These are phyloP conservation scores for Lasiodiplodia citricola DNA, from an alignment of 2,329 filamentous ascomycete genomes.

Conservation along the genomic window DNA sequence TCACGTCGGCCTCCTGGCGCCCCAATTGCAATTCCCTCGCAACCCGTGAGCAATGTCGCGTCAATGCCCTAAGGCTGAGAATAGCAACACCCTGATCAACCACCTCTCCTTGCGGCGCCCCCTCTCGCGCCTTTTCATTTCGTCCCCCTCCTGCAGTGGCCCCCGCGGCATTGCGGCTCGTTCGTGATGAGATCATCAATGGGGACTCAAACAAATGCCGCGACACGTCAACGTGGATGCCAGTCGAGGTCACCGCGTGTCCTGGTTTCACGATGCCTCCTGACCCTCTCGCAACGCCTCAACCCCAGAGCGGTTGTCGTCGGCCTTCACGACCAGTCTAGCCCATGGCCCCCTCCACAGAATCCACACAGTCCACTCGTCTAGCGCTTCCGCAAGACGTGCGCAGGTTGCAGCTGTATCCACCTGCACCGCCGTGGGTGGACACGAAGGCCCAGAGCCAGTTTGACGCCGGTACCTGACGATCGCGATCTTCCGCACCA, in stretches of 20 bases:
- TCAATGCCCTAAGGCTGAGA: slow-evolving; percentile 19
- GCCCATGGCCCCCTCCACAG: slow-evolving; percentile 24
- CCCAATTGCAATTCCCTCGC: slow-evolving; percentile 11
- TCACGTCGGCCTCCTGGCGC: slow-evolving; percentile 6
- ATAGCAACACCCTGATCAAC: slow-evolving; percentile 24
- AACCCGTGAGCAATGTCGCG: slow-evolving; percentile 19
- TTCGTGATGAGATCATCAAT: slow-evolving; percentile 14
- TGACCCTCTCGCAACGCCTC: not conserved
- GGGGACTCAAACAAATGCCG: slow-evolving; percentile 21
- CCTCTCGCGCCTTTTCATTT: not conserved
- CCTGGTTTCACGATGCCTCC: slow-evolving; percentile 22
- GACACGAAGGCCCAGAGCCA: slow-evolving; percentile 2
- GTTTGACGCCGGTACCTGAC: slow-evolving; percentile 19
- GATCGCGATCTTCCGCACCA: slow-evolving; percentile 28
- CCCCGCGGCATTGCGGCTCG: not conserved
- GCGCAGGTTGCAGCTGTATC: slow-evolving; percentile 7
- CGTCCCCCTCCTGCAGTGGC: not conserved
- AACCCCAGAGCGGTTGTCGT: slow-evolving; percentile 1
- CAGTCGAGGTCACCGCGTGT: slow-evolving; percentile 4
- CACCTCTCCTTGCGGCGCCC: slow-evolving; percentile 5
- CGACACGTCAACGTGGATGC: slow-evolving; percentile 21
- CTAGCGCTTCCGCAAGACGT: slow-evolving; percentile 26
- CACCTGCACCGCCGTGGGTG: slow-evolving; percentile 8
- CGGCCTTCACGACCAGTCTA: slow-evolving; percentile 15
- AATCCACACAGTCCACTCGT: slow-evolving; percentile 16